Percentiles rank a stretch among this genome's conserved stretches.
These are phyloP conservation scores for Pestalotiopsis fici DNA, from an alignment of 2,329 filamentous ascomycete genomes.

Conservation along the genomic window DNA sequence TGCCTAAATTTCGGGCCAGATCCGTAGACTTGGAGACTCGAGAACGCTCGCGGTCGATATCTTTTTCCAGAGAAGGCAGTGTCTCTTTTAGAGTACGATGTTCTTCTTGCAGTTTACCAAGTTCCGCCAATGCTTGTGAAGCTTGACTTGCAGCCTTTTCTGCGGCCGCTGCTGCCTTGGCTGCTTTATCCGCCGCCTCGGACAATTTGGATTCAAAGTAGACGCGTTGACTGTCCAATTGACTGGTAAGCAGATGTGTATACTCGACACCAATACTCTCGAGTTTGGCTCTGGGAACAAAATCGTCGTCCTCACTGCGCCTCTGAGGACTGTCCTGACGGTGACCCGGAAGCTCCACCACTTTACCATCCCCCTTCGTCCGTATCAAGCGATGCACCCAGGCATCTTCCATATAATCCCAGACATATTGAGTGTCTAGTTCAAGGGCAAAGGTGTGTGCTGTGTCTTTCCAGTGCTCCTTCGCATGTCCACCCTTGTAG, in stretches of 20 bases:
- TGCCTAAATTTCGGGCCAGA: constrained; percentile 74
- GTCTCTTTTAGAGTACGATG: constrained; percentile 57
- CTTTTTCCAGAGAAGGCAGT: constrained; percentile 71
- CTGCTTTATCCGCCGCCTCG: constrained; percentile 87
- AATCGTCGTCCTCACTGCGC: constrained; percentile 56
- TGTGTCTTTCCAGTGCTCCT: constrained; percentile 88
- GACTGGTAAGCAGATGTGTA: constrained; percentile 87
- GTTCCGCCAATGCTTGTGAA: constrained; percentile 47
- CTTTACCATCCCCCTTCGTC: constrained; percentile 88
- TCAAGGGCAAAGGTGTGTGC: constrained; percentile 92
- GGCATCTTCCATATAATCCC: constrained; percentile 94
- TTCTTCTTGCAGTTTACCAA: constrained; percentile 54
- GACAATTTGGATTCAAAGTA: constrained; percentile 94
- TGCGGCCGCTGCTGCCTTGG: constrained; percentile 68
- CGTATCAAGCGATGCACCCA: constrained; percentile 96
- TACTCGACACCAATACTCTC: constrained; percentile 90
- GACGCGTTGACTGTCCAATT: constrained; percentile 86
- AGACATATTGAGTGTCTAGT: constrained; percentile 89
- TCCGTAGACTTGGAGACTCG: constrained; percentile 73
- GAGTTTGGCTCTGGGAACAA: constrained; percentile 69
- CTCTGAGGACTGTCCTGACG: constrained; percentile 31
- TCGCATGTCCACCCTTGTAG: constrained; percentile 92
- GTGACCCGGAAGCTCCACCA: constrained; percentile 79
- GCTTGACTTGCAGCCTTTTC: constrained; percentile 59
- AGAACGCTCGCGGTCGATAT: constrained; percentile 67